A percentile compares a stretch with the other conserved stretches of the same genome.
These are phyloP conservation scores for Penicillium cataractarum DNA, from an alignment of 495 filamentous ascomycete species.

Conservation along the genomic window DNA sequence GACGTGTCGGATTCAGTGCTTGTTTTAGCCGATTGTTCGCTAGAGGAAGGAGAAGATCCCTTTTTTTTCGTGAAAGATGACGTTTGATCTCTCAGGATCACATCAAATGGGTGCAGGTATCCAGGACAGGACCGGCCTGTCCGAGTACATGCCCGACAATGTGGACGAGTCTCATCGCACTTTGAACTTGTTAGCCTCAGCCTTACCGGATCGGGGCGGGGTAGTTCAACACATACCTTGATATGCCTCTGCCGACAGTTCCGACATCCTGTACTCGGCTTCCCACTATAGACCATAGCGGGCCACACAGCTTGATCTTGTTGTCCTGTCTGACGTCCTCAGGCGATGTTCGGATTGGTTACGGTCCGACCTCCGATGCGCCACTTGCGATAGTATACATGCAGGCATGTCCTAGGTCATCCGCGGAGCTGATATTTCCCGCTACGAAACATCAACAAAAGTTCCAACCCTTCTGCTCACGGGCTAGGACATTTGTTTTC, in stretches of 20 bases:
- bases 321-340: background rate
- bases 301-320: background rate
- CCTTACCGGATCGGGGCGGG: background rate
- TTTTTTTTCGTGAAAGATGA: slow-evolving; percentile 43
- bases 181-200: slow-evolving; percentile 21
- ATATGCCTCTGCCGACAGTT: slow-evolving; percentile 68
- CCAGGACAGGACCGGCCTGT: slow-evolving; percentile 59
- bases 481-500: background rate
- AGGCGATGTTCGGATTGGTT: background rate
- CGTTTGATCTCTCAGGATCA: slow-evolving; percentile 70
- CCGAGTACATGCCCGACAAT: slow-evolving; percentile 52
- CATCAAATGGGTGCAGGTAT: slow-evolving; percentile 69
- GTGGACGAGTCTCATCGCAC: slow-evolving; percentile 56
- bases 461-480: background rate
- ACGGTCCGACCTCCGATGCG: background rate
- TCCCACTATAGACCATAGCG: slow-evolving; percentile 72
- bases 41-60: background rate
- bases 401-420: background rate
- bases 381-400: background rate
- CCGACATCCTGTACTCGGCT: slow-evolving; percentile 69
- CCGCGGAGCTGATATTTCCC: background rate
- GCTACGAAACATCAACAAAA: background rate
- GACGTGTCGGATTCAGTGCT: slow-evolving; percentile 3
- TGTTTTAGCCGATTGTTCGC: background rate
- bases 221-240: slow-evolving; percentile 42